Base-by-base conservation (phyloP, 768 basidiomycete species). In the Tulasnella sp. region DNA sequence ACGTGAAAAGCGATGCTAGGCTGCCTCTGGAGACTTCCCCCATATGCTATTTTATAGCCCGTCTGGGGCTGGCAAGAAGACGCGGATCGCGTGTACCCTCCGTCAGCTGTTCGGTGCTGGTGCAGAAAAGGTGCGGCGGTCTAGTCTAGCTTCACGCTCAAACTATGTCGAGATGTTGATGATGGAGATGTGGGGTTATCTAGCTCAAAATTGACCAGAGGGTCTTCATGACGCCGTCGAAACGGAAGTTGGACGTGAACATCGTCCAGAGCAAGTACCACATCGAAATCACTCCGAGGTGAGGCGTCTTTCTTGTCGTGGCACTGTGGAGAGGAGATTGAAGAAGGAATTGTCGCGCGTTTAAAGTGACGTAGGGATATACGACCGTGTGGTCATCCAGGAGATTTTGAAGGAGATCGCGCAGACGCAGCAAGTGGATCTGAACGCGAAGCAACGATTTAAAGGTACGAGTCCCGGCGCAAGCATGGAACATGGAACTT, bases 31-130 rank as follows among this genome's bases (percentile, higher is more conserved):
- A 0, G 95, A 98, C 83, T 98, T 99, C 78, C 96, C 96, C 8
- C 96, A 99, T 79, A 89, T 97, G 83, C 86, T 99, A 1, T 96
- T 98, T 82, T 99, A 98, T 78, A 96, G 96, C 0, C 96, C 96
- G 9, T 92, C 92, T 4, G 96, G 96, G 26, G 94, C 96, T 16
- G 96, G 96, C 17, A 98, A 98, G 84, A 99, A 99, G 86, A 98
- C 96, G 59, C 85, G 96, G 41, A 94, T 98, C 76, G 89, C 90
- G 76, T 92, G 91, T 74, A 95, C 93, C 6, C 79, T 99, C 72
- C 83, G 90, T 75, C 89, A 97, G 77, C 80, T 98, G 66, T 99
- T 94, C 81, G 97, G 96, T 0, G 83, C 87, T 59, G 94, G 95
- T 1, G 94, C 90, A 1, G 96, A 98, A 80, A 98, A 95, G 84